Evolutionary conservation across 371 early-diverging fungal species (phyloP).

Genomic region (Zychaea mexicana): DNA sequence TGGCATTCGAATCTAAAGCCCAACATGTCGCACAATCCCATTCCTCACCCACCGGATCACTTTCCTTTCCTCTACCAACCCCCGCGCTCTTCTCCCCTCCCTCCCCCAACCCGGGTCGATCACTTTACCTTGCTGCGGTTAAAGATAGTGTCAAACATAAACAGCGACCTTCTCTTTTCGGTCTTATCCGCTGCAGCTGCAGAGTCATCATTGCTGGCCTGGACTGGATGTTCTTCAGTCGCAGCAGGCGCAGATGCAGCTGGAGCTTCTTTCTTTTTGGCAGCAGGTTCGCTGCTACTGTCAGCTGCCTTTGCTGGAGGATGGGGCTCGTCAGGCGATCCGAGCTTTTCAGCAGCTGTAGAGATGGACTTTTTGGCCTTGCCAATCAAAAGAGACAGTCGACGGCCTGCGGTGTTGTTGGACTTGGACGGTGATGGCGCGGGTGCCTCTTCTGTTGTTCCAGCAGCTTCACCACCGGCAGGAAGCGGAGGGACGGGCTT

Average conservation of each 20-base stretch:
- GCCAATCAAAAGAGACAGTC: slow-evolving; percentile 16
- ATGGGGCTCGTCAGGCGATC: background rate
- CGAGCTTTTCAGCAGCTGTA: slow-evolving; percentile 13
- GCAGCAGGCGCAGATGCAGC: background rate
- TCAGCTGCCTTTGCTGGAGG: background rate
- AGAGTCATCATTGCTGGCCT: background rate
- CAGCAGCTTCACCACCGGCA: slow-evolving; percentile 1
- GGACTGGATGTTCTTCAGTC: background rate
- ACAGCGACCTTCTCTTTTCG: background rate
- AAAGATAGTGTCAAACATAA: background rate
- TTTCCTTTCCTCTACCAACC: background rate
- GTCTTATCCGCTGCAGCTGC: background rate
- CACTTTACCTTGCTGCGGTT: slow-evolving; percentile 2
- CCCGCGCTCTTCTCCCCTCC: background rate
- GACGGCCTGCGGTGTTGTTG: slow-evolving; percentile 10
- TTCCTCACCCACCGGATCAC: too few species aligned
- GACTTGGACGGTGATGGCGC: slow-evolving; percentile 12
- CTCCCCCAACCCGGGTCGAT: background rate
- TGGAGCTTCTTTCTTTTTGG: background rate
- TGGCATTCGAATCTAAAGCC: too few species aligned
- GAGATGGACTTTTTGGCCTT: slow-evolving; percentile 23
- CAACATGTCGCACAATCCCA: background rate
- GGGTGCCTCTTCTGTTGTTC: background rate
- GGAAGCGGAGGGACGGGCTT: slow-evolving; percentile 23
- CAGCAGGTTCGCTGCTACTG: background rate